These are phyloP conservation scores for Podaxis pistillaris DNA, from an alignment of 768 basidiomycete genomes.

Conservation along the genomic window DNA sequence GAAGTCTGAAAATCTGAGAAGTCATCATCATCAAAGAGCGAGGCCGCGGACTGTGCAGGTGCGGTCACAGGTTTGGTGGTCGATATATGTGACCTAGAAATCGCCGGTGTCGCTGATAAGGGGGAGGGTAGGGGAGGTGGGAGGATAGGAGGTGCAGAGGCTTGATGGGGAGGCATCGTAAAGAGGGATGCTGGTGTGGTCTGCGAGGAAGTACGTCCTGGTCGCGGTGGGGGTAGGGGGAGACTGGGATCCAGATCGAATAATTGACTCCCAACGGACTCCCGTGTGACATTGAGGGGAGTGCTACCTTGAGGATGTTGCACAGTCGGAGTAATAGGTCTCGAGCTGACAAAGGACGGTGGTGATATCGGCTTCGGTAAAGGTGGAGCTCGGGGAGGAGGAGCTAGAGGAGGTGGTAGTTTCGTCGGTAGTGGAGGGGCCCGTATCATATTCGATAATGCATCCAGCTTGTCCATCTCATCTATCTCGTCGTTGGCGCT, in stretches of 20 bases:
- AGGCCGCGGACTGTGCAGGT: slow-evolving; percentile 21
- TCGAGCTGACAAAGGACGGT: not conserved
- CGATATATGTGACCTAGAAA: not conserved
- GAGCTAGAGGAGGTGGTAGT: slow-evolving; percentile 47
- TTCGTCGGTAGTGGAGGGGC: slow-evolving; percentile 40
- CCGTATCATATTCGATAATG: slow-evolving; percentile 39
- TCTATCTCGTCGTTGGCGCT: slow-evolving; percentile 44
- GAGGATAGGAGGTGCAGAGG: not conserved
- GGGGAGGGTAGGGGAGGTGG: slow-evolving; percentile 4
- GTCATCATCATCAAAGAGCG: slow-evolving; percentile 45
- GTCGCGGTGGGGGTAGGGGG: not conserved
- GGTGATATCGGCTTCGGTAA: slow-evolving; percentile 3
- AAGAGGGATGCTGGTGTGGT: not conserved
- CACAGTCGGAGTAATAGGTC: not conserved
- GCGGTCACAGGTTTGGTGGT: slow-evolving; percentile 22
- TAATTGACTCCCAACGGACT: not conserved
- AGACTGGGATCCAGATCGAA: not conserved
- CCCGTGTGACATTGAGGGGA: not conserved
- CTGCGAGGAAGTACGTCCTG: not conserved
- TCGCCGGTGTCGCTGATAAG: not conserved
- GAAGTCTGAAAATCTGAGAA: slow-evolving; percentile 52
- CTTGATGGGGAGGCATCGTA: not conserved
- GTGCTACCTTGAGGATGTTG: not conserved
- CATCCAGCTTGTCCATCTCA: slow-evolving; percentile 31
- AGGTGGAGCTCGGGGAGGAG: slow-evolving; percentile 29